Evolutionary conservation across 1,139 yeast species (phyloP), one percentile per base, ranked within the genome.

Genomic region (Geotrichum carabidarum): DNA sequence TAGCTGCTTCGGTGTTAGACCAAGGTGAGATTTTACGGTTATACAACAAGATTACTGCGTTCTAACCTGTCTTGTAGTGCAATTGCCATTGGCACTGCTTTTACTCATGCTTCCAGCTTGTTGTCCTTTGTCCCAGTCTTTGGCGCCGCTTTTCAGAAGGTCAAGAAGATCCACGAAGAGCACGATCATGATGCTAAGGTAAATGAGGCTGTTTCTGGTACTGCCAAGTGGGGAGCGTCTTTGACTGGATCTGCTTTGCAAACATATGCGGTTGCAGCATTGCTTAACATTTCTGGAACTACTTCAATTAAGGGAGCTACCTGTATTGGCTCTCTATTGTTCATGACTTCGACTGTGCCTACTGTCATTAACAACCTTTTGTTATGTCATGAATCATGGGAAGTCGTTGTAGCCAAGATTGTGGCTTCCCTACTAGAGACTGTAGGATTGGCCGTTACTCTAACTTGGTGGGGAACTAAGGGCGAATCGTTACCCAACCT

Each of bases 261-360:
- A 65, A 65, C 78, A n/a, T 74, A 74, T 60, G 76, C 75, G 22
- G 68, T 73, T 43, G 65, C 73, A 17, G 75, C 74, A 17, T 63
- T 74, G 43, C 63, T 74, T 53, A 69, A 71, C 63, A 61, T 72
- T 50, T 67, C 76, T 44, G 74, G 74, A 53, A 70, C 73, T 46
- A 59, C 65, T 60, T 63, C 67, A 51, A 67, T 69, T 64, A 68
- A 71, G 66, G 75, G 74, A 34, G 76, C 78, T 30, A 64, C 73
- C 51, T 68, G 68, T 56, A 61, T 74, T 44, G 78, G 78, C 37
- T 61, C 69, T 27, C 62, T 74, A 44, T 65, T 74, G 53, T 72
- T 74, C 57, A 69, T 74, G 51, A 66, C 70, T 56, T 62, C 70
- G 56, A 59, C 74, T 44, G 66, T 71, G 44, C 78, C 78, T 30